Conservation (phyloP, 345 rosid genomes). For the Cardamine chenopodiifolia region DNA sequence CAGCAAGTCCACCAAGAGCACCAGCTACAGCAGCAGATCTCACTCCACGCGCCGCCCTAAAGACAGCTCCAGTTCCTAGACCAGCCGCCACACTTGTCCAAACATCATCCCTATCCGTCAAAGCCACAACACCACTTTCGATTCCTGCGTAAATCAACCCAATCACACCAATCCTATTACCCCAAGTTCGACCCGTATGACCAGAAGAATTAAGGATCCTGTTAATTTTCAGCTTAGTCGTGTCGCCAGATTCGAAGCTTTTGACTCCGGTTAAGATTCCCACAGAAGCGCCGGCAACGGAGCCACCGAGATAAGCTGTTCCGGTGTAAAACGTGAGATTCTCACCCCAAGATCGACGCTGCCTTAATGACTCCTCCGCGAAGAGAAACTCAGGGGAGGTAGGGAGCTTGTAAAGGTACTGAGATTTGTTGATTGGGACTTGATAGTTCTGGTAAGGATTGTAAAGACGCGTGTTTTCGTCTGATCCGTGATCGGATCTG, state of each 20-base stretch:
- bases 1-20: slow-evolving; percentile 83
- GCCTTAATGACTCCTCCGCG: slow-evolving; percentile 77
- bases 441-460: slow-evolving; percentile 73
- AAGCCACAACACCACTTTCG: slow-evolving; percentile 76
- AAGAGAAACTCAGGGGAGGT: slow-evolving; percentile 94
- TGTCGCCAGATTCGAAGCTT: slow-evolving; percentile 76
- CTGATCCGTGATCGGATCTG: slow-evolving; percentile 52
- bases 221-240: slow-evolving; percentile 77
- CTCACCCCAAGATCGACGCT: slow-evolving; percentile 98
- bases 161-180: slow-evolving; percentile 73
- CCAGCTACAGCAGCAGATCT: slow-evolving; percentile 98
- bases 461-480: slow-evolving; percentile 64
- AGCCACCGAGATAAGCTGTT: slow-evolving; percentile 68
- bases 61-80: slow-evolving; percentile 84
- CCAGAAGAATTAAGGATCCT: slow-evolving; percentile 81
- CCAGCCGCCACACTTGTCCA: slow-evolving; percentile 96
- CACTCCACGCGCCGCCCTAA: slow-evolving; percentile 84
- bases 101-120: slow-evolving; percentile 71
- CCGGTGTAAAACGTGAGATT: slow-evolving; percentile 96
- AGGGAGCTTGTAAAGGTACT: slow-evolving; percentile 73
- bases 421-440: slow-evolving; percentile 54
- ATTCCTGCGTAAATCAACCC: slow-evolving; percentile 77
- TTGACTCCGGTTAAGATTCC: slow-evolving; percentile 61
- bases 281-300: slow-evolving; percentile 58
- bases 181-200: slow-evolving; percentile 76